Base-by-base conservation (phyloP, 1,284 basidiomycete genomes). In the Ustilago vetiveriae region DNA sequence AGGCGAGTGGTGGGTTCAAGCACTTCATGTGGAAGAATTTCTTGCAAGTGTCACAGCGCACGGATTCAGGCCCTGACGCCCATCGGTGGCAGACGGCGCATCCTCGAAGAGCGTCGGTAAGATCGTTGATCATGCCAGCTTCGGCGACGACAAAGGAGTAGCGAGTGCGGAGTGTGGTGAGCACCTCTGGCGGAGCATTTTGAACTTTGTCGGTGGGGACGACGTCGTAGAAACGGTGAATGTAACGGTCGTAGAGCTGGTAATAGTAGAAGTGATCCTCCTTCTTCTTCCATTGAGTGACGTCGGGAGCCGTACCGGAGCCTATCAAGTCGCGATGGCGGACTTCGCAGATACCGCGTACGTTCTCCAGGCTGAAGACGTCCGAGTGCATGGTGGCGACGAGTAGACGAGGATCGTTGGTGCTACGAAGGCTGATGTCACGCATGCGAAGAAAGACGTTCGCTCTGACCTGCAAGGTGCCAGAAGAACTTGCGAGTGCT, bases 191-290 rank as follows among this genome's bases (percentile, higher is more conserved):
- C 11, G 83, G 83, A 1, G 83, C 86, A 83, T 98, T 98, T 74
- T 90, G 88, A 56, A 96, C 89, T 77, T 90, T 90, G 42, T 88
- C 88, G 23, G 92, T 89, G 51, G 91, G 89, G 57, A 98, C 89
- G 72, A 98, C 90, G 83, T 98, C 96, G 84, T 95, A 97, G 84
- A 96, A 95, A 82, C 93, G 92, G 85, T 96, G 94, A 83, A 97
- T 92, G 84, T 97, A 98, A 40, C 94, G 92, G 84, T 98, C 95
- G 82, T 94, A 97, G 55, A 95, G 86, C 74, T 91, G 89, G 74
- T 89, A 89, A 85, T 93, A 97, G 86, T 94, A 96, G 85, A 97
- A 97, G 75, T 92, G 89, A 83, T 97, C 94, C 13, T 93, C 92
- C 44, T 89, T 88, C 83, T 91, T 92, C 85, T 94, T 96, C 93